Evolutionary conservation across 1,284 basidiomycete species (phyloP), one percentile per base, ranked within the genome.

Genomic region (Boletus holoroseus): DNA sequence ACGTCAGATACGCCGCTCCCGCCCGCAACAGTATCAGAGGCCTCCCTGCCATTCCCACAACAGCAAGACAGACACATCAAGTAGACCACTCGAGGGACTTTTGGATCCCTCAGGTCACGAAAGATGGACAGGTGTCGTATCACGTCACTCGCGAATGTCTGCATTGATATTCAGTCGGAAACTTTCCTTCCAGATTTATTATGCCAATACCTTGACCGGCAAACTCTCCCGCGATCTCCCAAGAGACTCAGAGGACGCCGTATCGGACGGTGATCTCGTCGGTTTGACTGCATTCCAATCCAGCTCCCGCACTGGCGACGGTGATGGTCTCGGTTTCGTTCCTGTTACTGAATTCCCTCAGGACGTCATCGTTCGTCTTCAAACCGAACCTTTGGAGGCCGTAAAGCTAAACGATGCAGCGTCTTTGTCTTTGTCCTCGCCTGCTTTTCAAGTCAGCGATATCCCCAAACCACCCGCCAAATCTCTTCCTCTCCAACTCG

Each of bases 51-150:
- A 50, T 68, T 39, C 65, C 63, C 41, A 43, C 47, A 26, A 28
- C 46, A 22, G 16, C 50, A 15, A 27, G 16, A 26, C 34, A 22
- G 6, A 28, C 50, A 0, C 43, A 55, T 7, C 48, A 43, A 7
- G 42, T 50, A 1, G 37, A 55, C 34, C 44, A 38, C 18, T 53
- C 62, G 11, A 56, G 46, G 22, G 64, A 66, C 27, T 66, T 66
- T 26, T 66, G 64, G 64, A 69, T 66, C 24, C 64, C 64, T 5
- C 67, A 69, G 41, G 66, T 66, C 28, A 52, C 64, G 3, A 48
- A 59, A 0, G 55, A 56, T 9, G 67, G 66, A 54, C 67, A 69
- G 63, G 63, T 66, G 13, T 38, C 8, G 46, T 46, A 30, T 24
- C 37, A 22, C n/a, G 27, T 50, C 39, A 24, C 4, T 28, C 15